Percentiles rank a stretch among this genome's conserved stretches.
Evolutionary conservation across 2,329 filamentous ascomycete species (phyloP).

Genomic region (Calonectria pseudoturangicola): DNA sequence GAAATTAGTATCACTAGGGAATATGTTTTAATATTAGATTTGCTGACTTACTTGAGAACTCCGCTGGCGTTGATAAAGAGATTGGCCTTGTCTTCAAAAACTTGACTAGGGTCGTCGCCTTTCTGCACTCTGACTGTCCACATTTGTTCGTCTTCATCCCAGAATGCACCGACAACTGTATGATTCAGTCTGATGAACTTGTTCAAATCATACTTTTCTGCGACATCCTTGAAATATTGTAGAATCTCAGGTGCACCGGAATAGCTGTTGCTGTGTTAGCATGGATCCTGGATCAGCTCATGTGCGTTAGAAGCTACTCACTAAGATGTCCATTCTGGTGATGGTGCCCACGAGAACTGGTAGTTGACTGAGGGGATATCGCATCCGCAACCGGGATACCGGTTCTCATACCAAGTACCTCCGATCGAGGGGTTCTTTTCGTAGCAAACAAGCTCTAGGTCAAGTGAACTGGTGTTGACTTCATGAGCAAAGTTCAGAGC

Average conservation of each 20-base stretch:
- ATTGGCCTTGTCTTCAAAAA: slow-evolving; percentile 40
- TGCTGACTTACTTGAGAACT: slow-evolving; percentile 38
- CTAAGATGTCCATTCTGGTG: slow-evolving; percentile 40
- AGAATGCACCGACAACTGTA: slow-evolving; percentile 44
- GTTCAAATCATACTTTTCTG: slow-evolving; percentile 48
- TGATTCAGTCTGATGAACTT: slow-evolving; percentile 49
- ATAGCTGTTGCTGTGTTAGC: slow-evolving; percentile 28
- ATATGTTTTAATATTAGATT: too few species aligned
- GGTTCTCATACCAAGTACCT: slow-evolving; percentile 49
- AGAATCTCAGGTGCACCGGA: slow-evolving; percentile 49
- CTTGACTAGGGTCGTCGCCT: slow-evolving; percentile 30
- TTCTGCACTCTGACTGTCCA: slow-evolving; percentile 38
- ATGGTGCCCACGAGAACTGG: slow-evolving; percentile 47
- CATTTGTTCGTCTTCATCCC: slow-evolving; percentile 44
- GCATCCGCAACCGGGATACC: slow-evolving; percentile 50
- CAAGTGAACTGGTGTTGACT: slow-evolving; percentile 44
- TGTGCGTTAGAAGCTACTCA: not conserved
- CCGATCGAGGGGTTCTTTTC: slow-evolving; percentile 53
- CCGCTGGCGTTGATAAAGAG: slow-evolving; percentile 42
- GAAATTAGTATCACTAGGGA: not conserved
- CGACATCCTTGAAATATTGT: slow-evolving; percentile 51
- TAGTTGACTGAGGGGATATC: slow-evolving; percentile 53
- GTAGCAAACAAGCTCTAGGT: slow-evolving; percentile 52
- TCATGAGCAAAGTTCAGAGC: slow-evolving; percentile 55
- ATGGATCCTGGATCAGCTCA: too few species aligned